A percentile compares a stretch with the other conserved stretches of the same genome.
These are phyloP conservation scores for Chloranthus sessilifolius DNA, from an alignment of 164 flowering plant species.

Conservation along the genomic window DNA sequence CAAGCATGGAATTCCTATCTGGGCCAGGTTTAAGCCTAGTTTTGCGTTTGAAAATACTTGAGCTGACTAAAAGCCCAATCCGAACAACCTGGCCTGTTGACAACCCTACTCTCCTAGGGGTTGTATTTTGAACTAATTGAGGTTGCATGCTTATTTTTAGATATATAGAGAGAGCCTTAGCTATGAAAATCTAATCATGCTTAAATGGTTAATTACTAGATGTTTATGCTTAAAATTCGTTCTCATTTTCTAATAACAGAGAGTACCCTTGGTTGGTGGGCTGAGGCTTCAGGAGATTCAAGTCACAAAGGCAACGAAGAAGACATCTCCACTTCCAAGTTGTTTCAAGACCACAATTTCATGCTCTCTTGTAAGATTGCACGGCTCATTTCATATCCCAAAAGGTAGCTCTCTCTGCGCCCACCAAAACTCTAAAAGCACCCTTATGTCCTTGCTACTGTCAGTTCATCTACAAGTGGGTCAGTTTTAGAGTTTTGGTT, in stretches of 20 bases:
- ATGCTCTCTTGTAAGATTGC: slow-evolving; percentile 31
- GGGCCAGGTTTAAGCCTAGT: too few species aligned
- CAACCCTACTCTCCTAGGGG: too few species aligned
- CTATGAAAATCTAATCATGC: neutral
- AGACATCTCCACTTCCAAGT: slow-evolving; percentile 13
- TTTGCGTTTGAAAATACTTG: too few species aligned
- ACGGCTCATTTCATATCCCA: neutral
- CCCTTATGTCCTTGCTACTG: neutral
- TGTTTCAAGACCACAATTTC: slow-evolving; percentile 27
- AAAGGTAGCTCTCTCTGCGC: too few species aligned
- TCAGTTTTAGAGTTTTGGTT: neutral
- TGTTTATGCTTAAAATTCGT: neutral
- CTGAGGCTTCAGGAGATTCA: slow-evolving; percentile 21
- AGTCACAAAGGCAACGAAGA: slow-evolving; percentile 14
- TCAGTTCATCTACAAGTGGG: neutral
- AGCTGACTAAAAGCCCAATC: neutral
- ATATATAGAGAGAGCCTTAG: neutral
- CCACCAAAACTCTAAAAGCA: too few species aligned
- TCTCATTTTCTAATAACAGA: slow-evolving; percentile 11
- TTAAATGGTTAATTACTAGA: neutral
- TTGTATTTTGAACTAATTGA: neutral
- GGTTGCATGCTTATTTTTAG: too few species aligned
- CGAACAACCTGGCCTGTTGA: neutral
- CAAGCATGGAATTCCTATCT: too few species aligned
- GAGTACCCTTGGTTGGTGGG: slow-evolving; percentile 18